Percentiles rank a stretch among this genome's conserved stretches.
Conservation (phyloP, 1,284 basidiomycete species). For the Cryptococcus sp. region DNA sequence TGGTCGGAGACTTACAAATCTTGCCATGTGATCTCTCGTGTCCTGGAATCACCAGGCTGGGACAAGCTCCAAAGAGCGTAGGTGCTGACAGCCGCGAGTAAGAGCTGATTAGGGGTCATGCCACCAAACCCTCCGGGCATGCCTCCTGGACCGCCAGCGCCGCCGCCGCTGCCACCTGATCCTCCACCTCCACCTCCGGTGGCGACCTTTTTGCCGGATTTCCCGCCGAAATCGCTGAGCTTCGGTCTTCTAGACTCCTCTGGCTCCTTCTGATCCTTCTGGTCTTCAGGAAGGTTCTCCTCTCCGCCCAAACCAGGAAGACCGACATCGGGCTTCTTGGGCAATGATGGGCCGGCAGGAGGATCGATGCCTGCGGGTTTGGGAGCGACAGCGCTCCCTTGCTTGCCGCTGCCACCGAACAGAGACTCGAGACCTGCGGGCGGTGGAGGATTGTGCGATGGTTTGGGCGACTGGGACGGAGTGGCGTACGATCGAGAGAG, state of each 20-base stretch:
- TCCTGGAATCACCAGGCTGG: constrained; percentile 35
- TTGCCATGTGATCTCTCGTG: constrained; percentile 96
- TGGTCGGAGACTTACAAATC: constrained; percentile 64
- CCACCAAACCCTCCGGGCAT: constrained; percentile 30
- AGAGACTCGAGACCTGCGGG: constrained; percentile 46
- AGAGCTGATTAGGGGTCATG: constrained; percentile 50
- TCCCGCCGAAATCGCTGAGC: constrained; percentile 38
- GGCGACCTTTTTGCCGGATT: constrained; percentile 36
- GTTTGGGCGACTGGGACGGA: constrained; percentile 33
- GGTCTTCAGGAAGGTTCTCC: constrained; percentile 24
- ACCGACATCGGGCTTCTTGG: constrained; percentile 37
- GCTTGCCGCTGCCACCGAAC: constrained; percentile 39
- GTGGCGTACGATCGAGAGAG: constrained; percentile 36
- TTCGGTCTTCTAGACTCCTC: constrained; percentile 33
- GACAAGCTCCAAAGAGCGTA: constrained; percentile 48
- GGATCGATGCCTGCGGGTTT: constrained; percentile 33
- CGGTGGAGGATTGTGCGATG: constrained; percentile 39
- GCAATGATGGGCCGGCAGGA: constrained; percentile 35
- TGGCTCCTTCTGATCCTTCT: constrained; percentile 31
- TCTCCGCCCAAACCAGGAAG: constrained; percentile 25
- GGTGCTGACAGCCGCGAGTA: constrained; percentile 41
- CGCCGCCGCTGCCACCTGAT: constrained; percentile 33
- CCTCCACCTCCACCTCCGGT: constrained; percentile 40
- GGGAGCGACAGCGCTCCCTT: constrained; percentile 34
- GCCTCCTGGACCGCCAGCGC: constrained; percentile 33